Conservation (phyloP, 1,284 basidiomycete genomes). For the Amylostereum areolatum region DNA sequence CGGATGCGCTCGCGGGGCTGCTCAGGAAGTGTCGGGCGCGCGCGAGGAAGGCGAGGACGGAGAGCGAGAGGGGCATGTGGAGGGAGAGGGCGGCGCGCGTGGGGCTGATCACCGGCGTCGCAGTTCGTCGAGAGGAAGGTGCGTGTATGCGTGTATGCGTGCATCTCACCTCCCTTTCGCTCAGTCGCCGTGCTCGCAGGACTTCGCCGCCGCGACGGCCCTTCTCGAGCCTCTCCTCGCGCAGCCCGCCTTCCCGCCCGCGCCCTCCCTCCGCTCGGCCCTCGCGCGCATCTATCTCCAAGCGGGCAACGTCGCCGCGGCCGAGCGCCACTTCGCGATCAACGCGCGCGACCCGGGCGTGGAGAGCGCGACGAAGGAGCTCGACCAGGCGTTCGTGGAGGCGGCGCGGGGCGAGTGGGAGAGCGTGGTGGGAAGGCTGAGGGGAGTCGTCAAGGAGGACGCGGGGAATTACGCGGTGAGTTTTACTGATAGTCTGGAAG, state of each 20-base stretch:
- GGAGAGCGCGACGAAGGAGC: conserved; percentile 38
- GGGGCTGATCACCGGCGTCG: conserved; percentile 63
- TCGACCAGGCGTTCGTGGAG: conserved; percentile 59
- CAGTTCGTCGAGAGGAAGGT: conserved; percentile 57
- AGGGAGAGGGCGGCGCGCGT: conserved; percentile 67
- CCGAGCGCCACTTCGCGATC: conserved; percentile 45
- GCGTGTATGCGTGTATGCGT: conserved; percentile 6
- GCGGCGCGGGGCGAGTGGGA: conserved; percentile 67
- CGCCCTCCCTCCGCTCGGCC: conserved; percentile 55
- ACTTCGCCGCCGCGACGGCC: conserved; percentile 58
- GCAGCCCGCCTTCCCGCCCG: conserved; percentile 29
- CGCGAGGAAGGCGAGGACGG: conserved; percentile 6
- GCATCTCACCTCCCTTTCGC: background rate
- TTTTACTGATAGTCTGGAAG: background rate
- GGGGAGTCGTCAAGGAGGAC: conserved; percentile 39
- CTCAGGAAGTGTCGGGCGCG: conserved; percentile 63
- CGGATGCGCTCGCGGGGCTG: conserved; percentile 73
- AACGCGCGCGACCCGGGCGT: conserved; percentile 41
- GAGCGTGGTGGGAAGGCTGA: conserved; percentile 39
- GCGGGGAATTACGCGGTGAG: conserved; percentile 56
- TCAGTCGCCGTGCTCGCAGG: conserved; percentile 36
- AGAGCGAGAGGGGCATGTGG: conserved; percentile 59
- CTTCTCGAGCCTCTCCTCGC: conserved; percentile 58
- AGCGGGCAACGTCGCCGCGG: conserved; percentile 54
- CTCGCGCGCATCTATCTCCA: conserved; percentile 72